Evolutionary conservation across 768 basidiomycete species (phyloP), one percentile per base, ranked within the genome.

Genomic region (Lentinus tigrinus): DNA sequence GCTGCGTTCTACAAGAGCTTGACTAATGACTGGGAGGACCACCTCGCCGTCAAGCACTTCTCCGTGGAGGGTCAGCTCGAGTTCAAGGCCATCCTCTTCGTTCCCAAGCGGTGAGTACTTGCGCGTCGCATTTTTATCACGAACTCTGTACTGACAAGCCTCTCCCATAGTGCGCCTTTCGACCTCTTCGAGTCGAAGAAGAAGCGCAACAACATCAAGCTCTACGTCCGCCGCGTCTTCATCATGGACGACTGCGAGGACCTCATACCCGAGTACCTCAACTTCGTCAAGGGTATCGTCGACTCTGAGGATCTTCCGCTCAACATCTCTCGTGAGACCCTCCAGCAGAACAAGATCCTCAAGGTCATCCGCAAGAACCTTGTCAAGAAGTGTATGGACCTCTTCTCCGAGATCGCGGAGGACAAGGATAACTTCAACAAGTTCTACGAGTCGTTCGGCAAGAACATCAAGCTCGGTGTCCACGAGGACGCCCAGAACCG

Each of bases 201-300:
- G 91, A 98, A 98, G 87, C 93, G 96, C 70, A 98, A 98, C 85
- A 98, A 98, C 90, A 98, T 99, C 85, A 99, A 99, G 81, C 95
- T 99, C 74, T 99, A 98, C 73, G 97, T 99, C 67, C 93, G 97
- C 81, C 94, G 97, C 56, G 96, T 98, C 70, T 98, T 99, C 84
- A 98, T 99, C 85, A 98, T 97, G 93, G 97, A 99, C 78, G 95
- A 97, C 77, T 98, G 96, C 74, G 96, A 98, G 81, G 97, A 99
- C 71, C 81, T 97, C 72, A 98, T 96, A 71, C 96, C 96, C 66
- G 96, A 98, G 75, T 98, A 98, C 84, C 93, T 98, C 76, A 98
- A 98, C 84, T 98, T 98, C 75, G 87, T 98, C 80, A 97, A 97
- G 85, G 94, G 94, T 83, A 98, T 99, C 73, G 97, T 99, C 78